phyloP scores from a whole-genome alignment of 2,329 filamentous ascomycete species.

The Aspergillus sp. region DNA sequence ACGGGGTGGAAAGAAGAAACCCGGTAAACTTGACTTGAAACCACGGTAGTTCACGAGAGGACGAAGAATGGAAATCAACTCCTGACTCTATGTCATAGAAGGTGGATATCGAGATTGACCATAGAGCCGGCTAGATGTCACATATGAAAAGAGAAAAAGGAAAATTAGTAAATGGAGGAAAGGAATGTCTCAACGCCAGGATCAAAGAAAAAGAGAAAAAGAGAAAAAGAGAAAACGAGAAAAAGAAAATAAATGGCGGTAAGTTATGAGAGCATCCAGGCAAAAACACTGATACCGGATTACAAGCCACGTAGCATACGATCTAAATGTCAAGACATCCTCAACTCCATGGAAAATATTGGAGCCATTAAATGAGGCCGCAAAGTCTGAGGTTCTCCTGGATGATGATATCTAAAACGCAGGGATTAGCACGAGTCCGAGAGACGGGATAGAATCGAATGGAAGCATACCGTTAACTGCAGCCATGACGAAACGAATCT shows the following conservation, averaged over 20 bases:
- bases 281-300: constrained; percentile 16
- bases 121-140: constrained; percentile 21
- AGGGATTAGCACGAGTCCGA: constrained; percentile 6
- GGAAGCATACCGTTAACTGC: constrained; percentile 79
- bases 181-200: constrained; percentile 25
- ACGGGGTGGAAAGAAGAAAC: constrained; percentile 4
- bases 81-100: constrained; percentile 17
- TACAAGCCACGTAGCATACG: constrained; percentile 26
- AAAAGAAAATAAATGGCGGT: not conserved
- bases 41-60: constrained; percentile 3
- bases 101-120: constrained; percentile 18
- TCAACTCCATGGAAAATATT: constrained; percentile 10
- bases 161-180: constrained; percentile 21
- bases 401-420: constrained; percentile 84
- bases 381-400: constrained; percentile 97
- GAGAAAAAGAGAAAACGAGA: constrained; percentile 15
- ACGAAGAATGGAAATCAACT: constrained; percentile 12
- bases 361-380: constrained; percentile 72
- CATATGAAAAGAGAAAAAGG: constrained; percentile 12
- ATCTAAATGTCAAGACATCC: constrained; percentile 24
- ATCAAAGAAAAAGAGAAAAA: constrained; percentile 25
- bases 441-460: not conserved
- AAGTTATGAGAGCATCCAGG: constrained; percentile 8
- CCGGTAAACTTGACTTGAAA: constrained; percentile 3
- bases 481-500: constrained; percentile 99